Conservation (phyloP, 2,329 filamentous ascomycete genomes). For the Metarhizium rileyi region DNA sequence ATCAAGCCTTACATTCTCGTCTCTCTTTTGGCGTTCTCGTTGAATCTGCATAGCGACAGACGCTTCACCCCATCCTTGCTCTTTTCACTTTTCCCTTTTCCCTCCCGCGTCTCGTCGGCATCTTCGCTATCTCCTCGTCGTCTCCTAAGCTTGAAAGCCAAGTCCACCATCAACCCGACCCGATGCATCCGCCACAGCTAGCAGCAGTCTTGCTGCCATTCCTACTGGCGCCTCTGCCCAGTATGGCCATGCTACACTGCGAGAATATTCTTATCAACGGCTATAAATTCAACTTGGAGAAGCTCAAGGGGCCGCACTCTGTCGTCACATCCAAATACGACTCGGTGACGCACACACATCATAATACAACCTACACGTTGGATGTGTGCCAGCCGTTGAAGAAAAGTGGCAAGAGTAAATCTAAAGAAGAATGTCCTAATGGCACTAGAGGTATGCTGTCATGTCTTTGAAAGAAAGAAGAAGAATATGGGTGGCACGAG, state of each 20-base stretch:
- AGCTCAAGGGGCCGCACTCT: conserved; percentile 57
- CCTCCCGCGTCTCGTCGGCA: background rate
- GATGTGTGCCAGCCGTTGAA: conserved; percentile 64
- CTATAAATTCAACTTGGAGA: conserved; percentile 53
- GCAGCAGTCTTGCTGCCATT: conserved; percentile 27
- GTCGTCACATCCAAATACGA: conserved; percentile 50
- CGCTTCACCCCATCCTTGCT: background rate
- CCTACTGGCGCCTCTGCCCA: conserved; percentile 26
- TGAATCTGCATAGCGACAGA: background rate
- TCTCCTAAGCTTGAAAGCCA: background rate
- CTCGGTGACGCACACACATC: conserved; percentile 37
- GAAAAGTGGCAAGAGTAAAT: conserved; percentile 45
- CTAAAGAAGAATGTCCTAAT: conserved; percentile 54
- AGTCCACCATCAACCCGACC: conserved; percentile 3
- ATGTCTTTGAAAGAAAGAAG: no score
- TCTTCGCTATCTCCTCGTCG: background rate
- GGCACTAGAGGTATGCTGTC: conserved; percentile 52
- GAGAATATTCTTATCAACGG: conserved; percentile 48
- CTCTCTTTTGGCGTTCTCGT: background rate
- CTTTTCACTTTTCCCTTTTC: background rate
- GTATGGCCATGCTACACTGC: conserved; percentile 49
- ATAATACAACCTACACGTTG: conserved; percentile 72
- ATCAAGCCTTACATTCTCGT: background rate
- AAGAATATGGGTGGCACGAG: no score
- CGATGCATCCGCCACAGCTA: conserved; percentile 31